phyloP scores from a whole-genome alignment of 202 grass and related monocot species.

The Setaria italica region DNA sequence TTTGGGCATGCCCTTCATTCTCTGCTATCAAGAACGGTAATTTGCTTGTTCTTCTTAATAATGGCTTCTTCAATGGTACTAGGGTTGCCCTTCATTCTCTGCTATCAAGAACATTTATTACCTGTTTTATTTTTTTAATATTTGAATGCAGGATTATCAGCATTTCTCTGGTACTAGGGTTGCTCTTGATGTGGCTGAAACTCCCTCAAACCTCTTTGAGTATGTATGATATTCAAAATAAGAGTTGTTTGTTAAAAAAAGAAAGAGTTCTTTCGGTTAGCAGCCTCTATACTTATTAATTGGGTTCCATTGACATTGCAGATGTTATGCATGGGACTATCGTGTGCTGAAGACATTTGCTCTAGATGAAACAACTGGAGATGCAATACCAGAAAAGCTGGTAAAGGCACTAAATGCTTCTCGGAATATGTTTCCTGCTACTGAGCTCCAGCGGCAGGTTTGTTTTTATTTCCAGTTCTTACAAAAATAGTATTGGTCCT shows the following conservation, averaged over 20 bases:
- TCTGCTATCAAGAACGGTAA: conserved; percentile 95
- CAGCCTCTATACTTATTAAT: conserved; percentile 5
- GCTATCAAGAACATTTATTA: conserved; percentile 7
- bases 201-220: conserved; percentile 96
- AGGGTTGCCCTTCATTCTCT: not conserved
- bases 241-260: too few relatives aligned
- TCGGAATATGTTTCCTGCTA: conserved; percentile 84
- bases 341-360: conserved; percentile 88
- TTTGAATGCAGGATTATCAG: conserved; percentile 85
- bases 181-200: conserved; percentile 96
- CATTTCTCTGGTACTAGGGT: conserved; percentile 98
- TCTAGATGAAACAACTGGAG: conserved; percentile 80
- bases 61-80: conserved; percentile 7
- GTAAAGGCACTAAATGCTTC: conserved; percentile 82
- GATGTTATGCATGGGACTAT: conserved; percentile 95
- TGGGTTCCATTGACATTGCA: conserved; percentile 43
- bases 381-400: conserved; percentile 85
- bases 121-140: conserved; percentile 7
- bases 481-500: not conserved
- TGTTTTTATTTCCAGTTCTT: conserved; percentile 19
- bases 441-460: conserved; percentile 91
- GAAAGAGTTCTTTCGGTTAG: not conserved
- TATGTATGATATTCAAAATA: conserved; percentile 51
- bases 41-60: conserved; percentile 33
- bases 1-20: conserved; percentile 98